Conservation (phyloP, 371 early-diverging fungal genomes). For the Mortierella sp. region DNA sequence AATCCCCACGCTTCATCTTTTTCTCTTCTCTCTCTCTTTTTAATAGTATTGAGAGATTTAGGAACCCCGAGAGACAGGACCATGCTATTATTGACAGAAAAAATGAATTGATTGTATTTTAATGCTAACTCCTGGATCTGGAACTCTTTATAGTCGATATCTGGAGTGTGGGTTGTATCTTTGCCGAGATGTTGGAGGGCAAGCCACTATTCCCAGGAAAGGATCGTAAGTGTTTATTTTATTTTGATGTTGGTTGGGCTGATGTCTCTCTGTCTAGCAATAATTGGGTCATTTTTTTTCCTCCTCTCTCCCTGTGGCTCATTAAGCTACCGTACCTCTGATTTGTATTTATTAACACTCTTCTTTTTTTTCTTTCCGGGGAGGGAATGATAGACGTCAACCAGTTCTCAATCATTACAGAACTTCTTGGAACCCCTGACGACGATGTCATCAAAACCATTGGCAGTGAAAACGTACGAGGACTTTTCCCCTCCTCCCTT, state of each 20-base stretch:
- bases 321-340: no score
- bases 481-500: background rate
- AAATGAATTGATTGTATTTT: background rate
- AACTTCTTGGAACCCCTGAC: conserved; percentile 93
- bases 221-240: conserved; percentile 83
- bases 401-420: conserved; percentile 95
- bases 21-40: conserved; percentile 2
- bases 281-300: background rate
- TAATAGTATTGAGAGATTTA: no score
- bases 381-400: conserved; percentile 78
- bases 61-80: no score
- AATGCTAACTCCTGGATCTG: conserved; percentile 3
- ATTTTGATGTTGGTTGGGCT: background rate
- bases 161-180: conserved; percentile 99
- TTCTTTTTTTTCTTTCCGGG: conserved; percentile 34
- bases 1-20: conserved; percentile 5
- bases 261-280: no score
- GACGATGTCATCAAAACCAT: conserved; percentile 94
- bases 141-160: conserved; percentile 85
- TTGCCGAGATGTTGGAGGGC: conserved; percentile 97
- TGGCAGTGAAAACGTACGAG: conserved; percentile 86
- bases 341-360: background rate
- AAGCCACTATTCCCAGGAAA: conserved; percentile 97
- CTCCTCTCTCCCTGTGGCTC: background rate
- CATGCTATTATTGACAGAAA: background rate